A percentile compares a stretch with the other conserved stretches of the same genome.
These are phyloP conservation scores for Isabelozyma gotoi DNA, from an alignment of 805 yeast genomes.

Conservation along the genomic window DNA sequence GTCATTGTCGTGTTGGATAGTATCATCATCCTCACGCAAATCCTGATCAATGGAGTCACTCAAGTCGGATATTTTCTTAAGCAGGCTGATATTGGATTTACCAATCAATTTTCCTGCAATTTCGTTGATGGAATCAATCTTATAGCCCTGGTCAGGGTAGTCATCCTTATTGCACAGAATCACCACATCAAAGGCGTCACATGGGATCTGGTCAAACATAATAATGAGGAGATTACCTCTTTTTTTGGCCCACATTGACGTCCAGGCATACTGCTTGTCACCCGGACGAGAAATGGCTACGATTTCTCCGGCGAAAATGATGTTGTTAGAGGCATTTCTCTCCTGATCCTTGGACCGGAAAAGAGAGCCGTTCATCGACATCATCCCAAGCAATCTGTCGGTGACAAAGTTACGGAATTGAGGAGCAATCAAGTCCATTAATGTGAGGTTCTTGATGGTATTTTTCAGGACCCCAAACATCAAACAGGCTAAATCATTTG, in stretches of 20 bases:
- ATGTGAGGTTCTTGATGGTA: slow-evolving; percentile 58
- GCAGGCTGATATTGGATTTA: slow-evolving; percentile 12
- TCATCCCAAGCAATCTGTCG: slow-evolving; percentile 45
- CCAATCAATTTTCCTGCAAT: slow-evolving; percentile 35
- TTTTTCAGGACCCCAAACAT: slow-evolving; percentile 78
- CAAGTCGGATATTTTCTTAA: slow-evolving; percentile 16
- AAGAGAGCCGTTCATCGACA: slow-evolving; percentile 12
- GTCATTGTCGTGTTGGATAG: slow-evolving; percentile 10
- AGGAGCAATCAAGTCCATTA: slow-evolving; percentile 76
- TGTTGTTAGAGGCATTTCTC: slow-evolving; percentile 29
- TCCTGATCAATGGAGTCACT: slow-evolving; percentile 28
- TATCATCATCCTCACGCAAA: slow-evolving; percentile 11
- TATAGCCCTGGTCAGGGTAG: slow-evolving; percentile 9
- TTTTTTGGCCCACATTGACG: slow-evolving; percentile 87
- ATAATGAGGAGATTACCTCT: slow-evolving; percentile 70
- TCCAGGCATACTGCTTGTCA: slow-evolving; percentile 66
- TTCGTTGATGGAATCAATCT: slow-evolving; percentile 25
- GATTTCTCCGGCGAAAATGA: slow-evolving; percentile 79
- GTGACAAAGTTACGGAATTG: slow-evolving; percentile 71
- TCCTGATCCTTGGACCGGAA: slow-evolving; percentile 14
- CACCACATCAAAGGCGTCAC: slow-evolving; percentile 57
- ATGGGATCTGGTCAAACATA: slow-evolving; percentile 81
- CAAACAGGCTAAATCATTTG: slow-evolving; percentile 86
- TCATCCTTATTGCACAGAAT: slow-evolving; percentile 24
- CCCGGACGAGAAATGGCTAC: slow-evolving; percentile 76